Percentiles rank a stretch among this genome's conserved stretches.
Conservation (phyloP, 2,329 filamentous ascomycete species). For the Aspergillus sp. region DNA sequence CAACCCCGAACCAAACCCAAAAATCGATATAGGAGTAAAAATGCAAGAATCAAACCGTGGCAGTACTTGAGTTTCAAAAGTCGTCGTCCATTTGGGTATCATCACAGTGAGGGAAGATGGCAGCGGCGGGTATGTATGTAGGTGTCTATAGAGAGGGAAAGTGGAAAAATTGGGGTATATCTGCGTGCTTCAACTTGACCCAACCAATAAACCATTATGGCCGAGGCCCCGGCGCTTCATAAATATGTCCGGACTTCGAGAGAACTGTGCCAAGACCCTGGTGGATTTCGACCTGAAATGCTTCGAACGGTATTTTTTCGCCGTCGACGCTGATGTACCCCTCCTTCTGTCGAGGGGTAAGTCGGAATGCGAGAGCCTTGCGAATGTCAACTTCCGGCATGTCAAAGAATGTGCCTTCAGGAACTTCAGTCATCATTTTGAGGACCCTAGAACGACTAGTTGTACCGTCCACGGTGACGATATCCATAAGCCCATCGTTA, state of each 20-base stretch:
- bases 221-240: conserved; percentile 57
- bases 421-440: conserved; percentile 69
- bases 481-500: conserved; percentile 80
- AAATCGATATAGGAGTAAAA: conserved; percentile 1
- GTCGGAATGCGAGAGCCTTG: conserved; percentile 84
- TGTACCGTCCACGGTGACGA: conserved; percentile 77
- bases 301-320: conserved; percentile 80
- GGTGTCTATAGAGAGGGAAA: conserved; percentile 11
- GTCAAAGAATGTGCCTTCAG: conserved; percentile 75
- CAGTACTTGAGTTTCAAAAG: conserved; percentile 12
- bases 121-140: conserved; percentile 10
- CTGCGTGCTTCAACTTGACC: background rate
- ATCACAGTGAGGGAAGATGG: conserved; percentile 23
- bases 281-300: conserved; percentile 90
- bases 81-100: conserved; percentile 33
- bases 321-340: conserved; percentile 95
- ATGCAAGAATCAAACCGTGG: conserved; percentile 16
- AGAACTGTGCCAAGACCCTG: conserved; percentile 79
- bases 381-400: conserved; percentile 73
- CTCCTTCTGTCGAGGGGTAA: conserved; percentile 70
- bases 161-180: conserved; percentile 5
- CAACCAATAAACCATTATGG: conserved; percentile 12
- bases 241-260: conserved; percentile 69
- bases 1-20: background rate
- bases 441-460: conserved; percentile 67